Evolutionary conservation across 2,329 filamentous ascomycete species (phyloP).

Genomic region (Penicillium sp.): DNA sequence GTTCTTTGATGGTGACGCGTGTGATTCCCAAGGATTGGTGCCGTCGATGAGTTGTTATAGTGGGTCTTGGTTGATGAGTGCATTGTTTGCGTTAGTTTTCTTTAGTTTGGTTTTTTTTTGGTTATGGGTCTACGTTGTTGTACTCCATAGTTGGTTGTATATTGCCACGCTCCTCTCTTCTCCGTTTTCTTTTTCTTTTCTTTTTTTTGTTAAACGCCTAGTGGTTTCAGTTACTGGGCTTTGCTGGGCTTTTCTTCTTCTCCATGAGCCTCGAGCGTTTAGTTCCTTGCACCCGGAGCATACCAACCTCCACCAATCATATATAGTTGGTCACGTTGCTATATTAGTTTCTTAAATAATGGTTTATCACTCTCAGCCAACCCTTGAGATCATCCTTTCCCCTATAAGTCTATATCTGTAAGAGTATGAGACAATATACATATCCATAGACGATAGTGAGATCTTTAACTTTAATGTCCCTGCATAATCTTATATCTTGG

Average conservation of each 20-base stretch:
- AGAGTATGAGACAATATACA: not conserved
- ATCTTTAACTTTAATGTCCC: constrained; percentile 8
- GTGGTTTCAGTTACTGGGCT: not conserved
- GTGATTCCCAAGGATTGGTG: not conserved
- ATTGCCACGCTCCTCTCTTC: constrained; percentile 3
- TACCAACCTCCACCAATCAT: too few relatives aligned
- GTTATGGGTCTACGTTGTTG: not conserved
- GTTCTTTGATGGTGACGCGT: not conserved
- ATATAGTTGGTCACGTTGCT: not conserved
- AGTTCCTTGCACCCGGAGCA: not conserved
- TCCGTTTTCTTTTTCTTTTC: not conserved
- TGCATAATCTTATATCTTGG: constrained; percentile 9
- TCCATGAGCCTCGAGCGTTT: not conserved
- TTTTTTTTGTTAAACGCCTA: not conserved
- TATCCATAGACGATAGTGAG: not conserved
- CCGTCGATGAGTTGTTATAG: not conserved
- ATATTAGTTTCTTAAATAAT: not conserved
- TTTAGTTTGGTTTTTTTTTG: too few relatives aligned
- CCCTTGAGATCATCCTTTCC: rapidly evolving
- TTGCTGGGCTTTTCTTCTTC: not conserved
- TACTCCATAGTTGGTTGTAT: too few relatives aligned
- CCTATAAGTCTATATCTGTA: not conserved
- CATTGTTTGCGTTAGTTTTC: not conserved
- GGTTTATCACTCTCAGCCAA: not conserved
- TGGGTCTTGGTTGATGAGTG: not conserved